Conservation (phyloP, 352 stramenopile genomes). For the Globisporangium canariense region DNA sequence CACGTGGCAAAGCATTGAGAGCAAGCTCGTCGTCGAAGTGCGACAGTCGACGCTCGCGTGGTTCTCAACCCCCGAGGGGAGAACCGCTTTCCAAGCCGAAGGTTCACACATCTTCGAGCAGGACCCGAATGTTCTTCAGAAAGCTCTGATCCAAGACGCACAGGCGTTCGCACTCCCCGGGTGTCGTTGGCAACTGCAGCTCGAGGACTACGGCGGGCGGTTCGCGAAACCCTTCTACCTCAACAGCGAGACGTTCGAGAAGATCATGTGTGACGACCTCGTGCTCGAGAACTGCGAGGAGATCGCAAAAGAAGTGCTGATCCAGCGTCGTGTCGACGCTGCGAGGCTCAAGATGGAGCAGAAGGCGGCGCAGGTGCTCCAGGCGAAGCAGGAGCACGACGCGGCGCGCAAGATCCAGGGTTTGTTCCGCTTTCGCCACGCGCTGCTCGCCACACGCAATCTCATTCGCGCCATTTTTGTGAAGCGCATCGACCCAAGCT, state of each 20-base stretch:
- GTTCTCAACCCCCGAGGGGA: constrained; percentile 32
- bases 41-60: constrained; percentile 39
- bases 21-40: constrained; percentile 42
- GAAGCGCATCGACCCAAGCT: constrained; percentile 56
- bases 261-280: constrained; percentile 65
- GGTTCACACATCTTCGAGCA: constrained; percentile 54
- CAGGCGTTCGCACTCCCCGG: constrained; percentile 25
- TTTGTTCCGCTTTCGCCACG: constrained; percentile 56
- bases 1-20: constrained; percentile 43
- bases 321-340: constrained; percentile 47
- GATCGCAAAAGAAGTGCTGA: constrained; percentile 58
- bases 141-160: constrained; percentile 39
- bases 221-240: constrained; percentile 69
- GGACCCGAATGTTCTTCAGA: constrained; percentile 40
- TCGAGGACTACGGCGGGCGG: constrained; percentile 49
- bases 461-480: constrained; percentile 53
- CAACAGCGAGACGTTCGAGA: constrained; percentile 59
- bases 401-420: constrained; percentile 60
- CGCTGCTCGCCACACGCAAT: constrained; percentile 33
- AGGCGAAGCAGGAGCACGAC: constrained; percentile 29
- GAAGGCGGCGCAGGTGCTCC: constrained; percentile 25
- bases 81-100: constrained; percentile 28
- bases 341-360: constrained; percentile 25
- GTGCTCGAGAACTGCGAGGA: constrained; percentile 60
- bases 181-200: constrained; percentile 55